Conservation (phyloP, 345 rosid species). For the Anastatica hierochuntica region DNA sequence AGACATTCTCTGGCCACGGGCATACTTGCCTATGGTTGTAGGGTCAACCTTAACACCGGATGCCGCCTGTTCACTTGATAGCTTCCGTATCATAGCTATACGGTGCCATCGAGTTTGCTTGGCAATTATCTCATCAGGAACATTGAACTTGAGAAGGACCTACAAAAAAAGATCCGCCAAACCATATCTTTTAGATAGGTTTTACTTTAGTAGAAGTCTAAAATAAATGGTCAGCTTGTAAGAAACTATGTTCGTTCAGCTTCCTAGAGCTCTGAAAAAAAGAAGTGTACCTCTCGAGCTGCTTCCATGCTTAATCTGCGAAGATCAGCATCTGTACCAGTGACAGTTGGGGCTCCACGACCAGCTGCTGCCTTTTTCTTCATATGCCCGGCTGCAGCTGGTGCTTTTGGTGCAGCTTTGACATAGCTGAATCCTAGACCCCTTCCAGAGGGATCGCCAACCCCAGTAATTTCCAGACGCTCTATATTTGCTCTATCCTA, state of each 20-base stretch:
- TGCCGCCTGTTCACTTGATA: slow-evolving; percentile 97
- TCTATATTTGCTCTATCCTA: slow-evolving; percentile 96
- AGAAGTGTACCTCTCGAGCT: slow-evolving; percentile 72
- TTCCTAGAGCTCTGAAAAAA: slow-evolving; percentile 13
- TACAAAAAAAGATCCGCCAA: slow-evolving; percentile 22
- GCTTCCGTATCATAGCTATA: slow-evolving; percentile 96
- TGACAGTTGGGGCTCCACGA: slow-evolving; percentile 85
- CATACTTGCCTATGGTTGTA: slow-evolving; percentile 87
- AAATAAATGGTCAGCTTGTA: slow-evolving; percentile 2
- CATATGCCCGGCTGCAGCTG: slow-evolving; percentile 58
- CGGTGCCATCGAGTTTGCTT: slow-evolving; percentile 98
- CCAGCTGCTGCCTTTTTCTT: slow-evolving; percentile 80
- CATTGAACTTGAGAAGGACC: slow-evolving; percentile 95
- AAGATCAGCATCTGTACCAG: slow-evolving; percentile 99
- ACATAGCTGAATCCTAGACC: slow-evolving; percentile 98
- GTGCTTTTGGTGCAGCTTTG: slow-evolving; percentile 79
- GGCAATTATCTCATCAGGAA: slow-evolving; percentile 79
- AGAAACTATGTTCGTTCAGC: not conserved
- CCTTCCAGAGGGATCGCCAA: slow-evolving; percentile 97
- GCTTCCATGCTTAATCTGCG: slow-evolving; percentile 99
- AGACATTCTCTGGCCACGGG: slow-evolving; percentile 98
- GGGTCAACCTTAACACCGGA: slow-evolving; percentile 95
- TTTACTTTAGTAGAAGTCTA: no score
- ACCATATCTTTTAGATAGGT: not conserved
- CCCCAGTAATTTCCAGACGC: slow-evolving; percentile 97